phyloP scores from a whole-genome alignment of 805 yeast genomes.

The Candida yuanshanica region DNA sequence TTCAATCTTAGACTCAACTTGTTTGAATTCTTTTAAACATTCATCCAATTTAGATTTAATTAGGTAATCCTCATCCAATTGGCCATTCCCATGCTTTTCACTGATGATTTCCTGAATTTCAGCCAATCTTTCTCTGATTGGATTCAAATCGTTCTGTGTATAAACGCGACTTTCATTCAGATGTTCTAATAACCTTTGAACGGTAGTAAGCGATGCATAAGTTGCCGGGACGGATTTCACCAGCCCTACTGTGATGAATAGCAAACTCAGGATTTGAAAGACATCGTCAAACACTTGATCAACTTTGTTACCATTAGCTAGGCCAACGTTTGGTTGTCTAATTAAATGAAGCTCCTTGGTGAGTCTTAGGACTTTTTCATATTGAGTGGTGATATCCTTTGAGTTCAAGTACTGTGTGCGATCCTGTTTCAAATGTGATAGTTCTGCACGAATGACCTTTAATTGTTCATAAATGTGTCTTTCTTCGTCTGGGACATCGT shows the following conservation, averaged over 20 bases:
- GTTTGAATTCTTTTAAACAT: constrained; percentile 52
- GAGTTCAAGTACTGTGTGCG: constrained; percentile 61
- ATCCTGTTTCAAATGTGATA: constrained; percentile 53
- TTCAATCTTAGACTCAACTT: constrained; percentile 51
- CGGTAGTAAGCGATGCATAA: constrained; percentile 83
- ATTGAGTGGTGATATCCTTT: constrained; percentile 56
- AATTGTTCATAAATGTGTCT: constrained; percentile 34
- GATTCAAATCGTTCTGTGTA: constrained; percentile 76
- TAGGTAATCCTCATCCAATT: constrained; percentile 52
- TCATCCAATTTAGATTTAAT: constrained; percentile 60
- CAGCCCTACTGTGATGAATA: constrained; percentile 88
- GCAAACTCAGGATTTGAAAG: constrained; percentile 79
- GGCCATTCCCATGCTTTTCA: constrained; percentile 14
- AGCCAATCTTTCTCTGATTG: constrained; percentile 65
- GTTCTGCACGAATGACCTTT: constrained; percentile 34
- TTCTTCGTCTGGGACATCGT: constrained; percentile 32
- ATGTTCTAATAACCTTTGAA: constrained; percentile 78
- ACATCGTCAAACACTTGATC: constrained; percentile 82
- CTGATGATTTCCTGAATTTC: constrained; percentile 63
- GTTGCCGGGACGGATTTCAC: constrained; percentile 91
- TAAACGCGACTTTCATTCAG: constrained; percentile 74
- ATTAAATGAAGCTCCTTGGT: constrained; percentile 49
- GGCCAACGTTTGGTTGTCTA: constrained; percentile 25
- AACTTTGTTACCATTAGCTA: constrained; percentile 36
- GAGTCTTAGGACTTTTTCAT: constrained; percentile 49